Evolutionary conservation across 441 rosid genomes (phyloP).

Genomic region (Euphorbia corollata): DNA sequence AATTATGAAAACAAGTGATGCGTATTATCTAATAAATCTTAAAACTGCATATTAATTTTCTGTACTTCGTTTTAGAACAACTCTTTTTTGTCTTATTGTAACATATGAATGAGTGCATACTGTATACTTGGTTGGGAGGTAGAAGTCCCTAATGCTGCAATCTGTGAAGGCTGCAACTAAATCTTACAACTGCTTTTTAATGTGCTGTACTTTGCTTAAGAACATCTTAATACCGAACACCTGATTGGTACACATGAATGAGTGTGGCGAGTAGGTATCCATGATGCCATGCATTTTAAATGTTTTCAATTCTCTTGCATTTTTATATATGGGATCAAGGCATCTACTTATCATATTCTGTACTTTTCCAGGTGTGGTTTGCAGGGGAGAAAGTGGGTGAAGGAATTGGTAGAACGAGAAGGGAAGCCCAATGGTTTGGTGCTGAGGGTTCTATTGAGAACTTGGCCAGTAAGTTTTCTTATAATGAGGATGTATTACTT

Average conservation of each 20-base stretch:
- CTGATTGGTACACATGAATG: too few relatives aligned
- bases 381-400: constrained; percentile 77
- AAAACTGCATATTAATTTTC: background rate
- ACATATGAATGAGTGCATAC: background rate
- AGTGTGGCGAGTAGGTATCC: background rate
- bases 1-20: background rate
- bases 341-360: constrained; percentile 21
- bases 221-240: background rate
- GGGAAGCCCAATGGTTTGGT: constrained; percentile 77
- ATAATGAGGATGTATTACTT: constrained; percentile 6
- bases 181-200: too few relatives aligned
- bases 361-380: constrained; percentile 67
- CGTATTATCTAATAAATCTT: too few relatives aligned
- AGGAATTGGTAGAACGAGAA: constrained; percentile 79
- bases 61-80: background rate
- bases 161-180: too few relatives aligned
- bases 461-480: constrained; percentile 58
- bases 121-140: too few relatives aligned
- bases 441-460: constrained; percentile 70
- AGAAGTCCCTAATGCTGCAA: too few relatives aligned
- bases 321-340: background rate
- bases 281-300: too few relatives aligned
- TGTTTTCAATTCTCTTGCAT: background rate
- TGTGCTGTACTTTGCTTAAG: background rate
- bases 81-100: background rate